A percentile compares a stretch with the other conserved stretches of the same genome.
phyloP scores from a whole-genome alignment of 306 rosid genomes.

The Dryas drummondii region DNA sequence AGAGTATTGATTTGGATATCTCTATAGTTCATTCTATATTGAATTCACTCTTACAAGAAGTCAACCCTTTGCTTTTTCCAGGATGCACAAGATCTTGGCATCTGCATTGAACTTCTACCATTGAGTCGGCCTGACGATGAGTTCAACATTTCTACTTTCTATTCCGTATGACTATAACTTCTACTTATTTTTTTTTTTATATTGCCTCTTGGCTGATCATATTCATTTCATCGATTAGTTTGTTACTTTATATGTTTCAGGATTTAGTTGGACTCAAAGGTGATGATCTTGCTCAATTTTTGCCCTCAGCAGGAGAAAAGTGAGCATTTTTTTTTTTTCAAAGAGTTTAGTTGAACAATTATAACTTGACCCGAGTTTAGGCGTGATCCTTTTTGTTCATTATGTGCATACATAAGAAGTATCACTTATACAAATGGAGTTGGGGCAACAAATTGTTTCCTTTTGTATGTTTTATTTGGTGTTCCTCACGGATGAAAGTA shows the following conservation, averaged over 20 bases:
- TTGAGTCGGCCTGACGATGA: conserved; percentile 53
- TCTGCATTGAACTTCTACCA: conserved; percentile 86
- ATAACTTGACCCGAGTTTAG: too few species aligned
- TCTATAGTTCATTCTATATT: conserved; percentile 5
- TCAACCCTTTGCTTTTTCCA: conserved; percentile 26
- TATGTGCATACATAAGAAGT: not conserved
- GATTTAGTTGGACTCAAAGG: conserved; percentile 77
- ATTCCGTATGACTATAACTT: conserved; percentile 57
- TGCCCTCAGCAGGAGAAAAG: conserved; percentile 67
- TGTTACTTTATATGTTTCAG: conserved; percentile 37
- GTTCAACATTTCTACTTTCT: conserved; percentile 66
- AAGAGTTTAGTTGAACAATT: too few species aligned
- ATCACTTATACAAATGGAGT: not conserved
- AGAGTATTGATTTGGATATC: conserved; percentile 48
- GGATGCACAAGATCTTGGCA: conserved; percentile 96
- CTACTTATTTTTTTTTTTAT: not conserved
- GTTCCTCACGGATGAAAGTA: too few species aligned
- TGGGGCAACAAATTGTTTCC: not conserved
- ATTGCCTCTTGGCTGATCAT: conserved; percentile 10
- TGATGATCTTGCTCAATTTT: conserved; percentile 61
- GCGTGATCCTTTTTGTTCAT: too few species aligned
- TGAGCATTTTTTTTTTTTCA: conserved; percentile 25
- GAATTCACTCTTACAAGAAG: conserved; percentile 16
- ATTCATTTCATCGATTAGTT: conserved; percentile 20
- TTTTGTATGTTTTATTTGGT: too few species aligned